Conservation (phyloP, 192 early-diverging fungal species). For the Entomortierella parvispora region DNA sequence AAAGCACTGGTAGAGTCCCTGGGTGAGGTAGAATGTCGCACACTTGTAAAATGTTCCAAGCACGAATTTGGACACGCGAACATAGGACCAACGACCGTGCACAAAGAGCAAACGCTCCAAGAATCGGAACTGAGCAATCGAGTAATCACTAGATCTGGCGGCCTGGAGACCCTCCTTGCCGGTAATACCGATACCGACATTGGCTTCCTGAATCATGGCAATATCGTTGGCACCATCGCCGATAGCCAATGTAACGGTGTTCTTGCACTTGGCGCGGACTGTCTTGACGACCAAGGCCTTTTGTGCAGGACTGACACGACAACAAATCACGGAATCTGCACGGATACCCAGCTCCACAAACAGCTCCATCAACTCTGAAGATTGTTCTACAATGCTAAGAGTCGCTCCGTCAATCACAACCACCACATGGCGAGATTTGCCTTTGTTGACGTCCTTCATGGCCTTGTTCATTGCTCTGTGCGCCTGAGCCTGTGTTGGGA, state of each 20-base stretch:
- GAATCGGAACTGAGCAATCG: slow-evolving; percentile 91
- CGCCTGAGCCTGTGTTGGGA: slow-evolving; percentile 45
- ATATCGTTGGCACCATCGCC: slow-evolving; percentile 97
- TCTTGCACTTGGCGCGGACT: slow-evolving; percentile 59
- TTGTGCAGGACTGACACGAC: slow-evolving; percentile 89
- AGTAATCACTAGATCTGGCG: slow-evolving; percentile 87
- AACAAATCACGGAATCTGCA: slow-evolving; percentile 88
- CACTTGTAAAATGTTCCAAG: slow-evolving; percentile 93
- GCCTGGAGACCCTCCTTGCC: slow-evolving; percentile 91
- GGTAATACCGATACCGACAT: slow-evolving; percentile 93
- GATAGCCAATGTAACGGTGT: slow-evolving; percentile 79
- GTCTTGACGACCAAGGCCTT: slow-evolving; percentile 88
- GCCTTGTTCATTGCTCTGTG: slow-evolving; percentile 49
- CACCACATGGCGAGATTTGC: slow-evolving; percentile 53
- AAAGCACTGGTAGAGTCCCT: slow-evolving; percentile 80
- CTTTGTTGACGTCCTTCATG: slow-evolving; percentile 51
- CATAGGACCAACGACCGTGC: slow-evolving; percentile 90
- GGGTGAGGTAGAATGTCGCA: slow-evolving; percentile 80
- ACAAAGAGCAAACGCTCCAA: slow-evolving; percentile 83
- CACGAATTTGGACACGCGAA: slow-evolving; percentile 81
- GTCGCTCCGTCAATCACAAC: slow-evolving; percentile 59
- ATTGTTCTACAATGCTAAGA: slow-evolving; percentile 56
- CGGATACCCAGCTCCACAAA: slow-evolving; percentile 81
- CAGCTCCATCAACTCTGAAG: slow-evolving; percentile 60
- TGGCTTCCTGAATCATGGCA: slow-evolving; percentile 94